Evolutionary conservation across 495 filamentous ascomycete species (phyloP).

Genomic region (Neurospora sp.): DNA sequence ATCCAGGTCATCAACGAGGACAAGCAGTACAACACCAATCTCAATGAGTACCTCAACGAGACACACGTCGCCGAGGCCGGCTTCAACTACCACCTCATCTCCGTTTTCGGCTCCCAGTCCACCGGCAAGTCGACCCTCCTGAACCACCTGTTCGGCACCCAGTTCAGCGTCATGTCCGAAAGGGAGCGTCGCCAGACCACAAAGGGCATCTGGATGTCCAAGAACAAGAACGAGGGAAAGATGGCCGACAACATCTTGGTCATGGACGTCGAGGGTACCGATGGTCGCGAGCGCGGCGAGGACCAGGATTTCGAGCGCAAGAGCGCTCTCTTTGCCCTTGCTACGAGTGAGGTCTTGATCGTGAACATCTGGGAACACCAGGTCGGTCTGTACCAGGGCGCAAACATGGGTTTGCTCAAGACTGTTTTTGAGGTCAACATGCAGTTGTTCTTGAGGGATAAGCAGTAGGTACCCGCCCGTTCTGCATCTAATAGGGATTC

Average conservation of each 20-base stretch:
- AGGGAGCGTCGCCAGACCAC: slow-evolving; percentile 84
- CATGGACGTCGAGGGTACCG: slow-evolving; percentile 98
- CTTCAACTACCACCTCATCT: slow-evolving; percentile 98
- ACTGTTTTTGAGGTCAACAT: slow-evolving; percentile 98
- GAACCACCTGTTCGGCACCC: slow-evolving; percentile 89
- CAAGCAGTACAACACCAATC: slow-evolving; percentile 81
- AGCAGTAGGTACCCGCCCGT: slow-evolving; percentile 49
- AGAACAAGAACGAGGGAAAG: slow-evolving; percentile 61
- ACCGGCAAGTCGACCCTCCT: slow-evolving; percentile 96
- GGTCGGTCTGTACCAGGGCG: slow-evolving; percentile 94
- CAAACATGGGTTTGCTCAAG: slow-evolving; percentile 96
- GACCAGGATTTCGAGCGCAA: slow-evolving; percentile 99
- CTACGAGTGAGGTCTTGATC: slow-evolving; percentile 95
- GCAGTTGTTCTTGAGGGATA: slow-evolving; percentile 91
- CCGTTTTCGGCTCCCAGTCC: slow-evolving; percentile 96
- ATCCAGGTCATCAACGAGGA: slow-evolving; percentile 95
- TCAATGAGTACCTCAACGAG: slow-evolving; percentile 69
- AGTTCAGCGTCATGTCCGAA: slow-evolving; percentile 96
- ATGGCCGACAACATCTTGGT: slow-evolving; percentile 98
- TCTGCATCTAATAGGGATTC: background rate
- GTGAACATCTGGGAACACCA: slow-evolving; percentile 99
- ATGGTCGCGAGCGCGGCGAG: slow-evolving; percentile 91
- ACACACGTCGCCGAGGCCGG: slow-evolving; percentile 75
- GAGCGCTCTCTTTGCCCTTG: slow-evolving; percentile 90
- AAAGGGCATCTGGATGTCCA: slow-evolving; percentile 98